Base-by-base conservation (phyloP, 805 yeast species). In the Yamadazyma scolyti region DNA sequence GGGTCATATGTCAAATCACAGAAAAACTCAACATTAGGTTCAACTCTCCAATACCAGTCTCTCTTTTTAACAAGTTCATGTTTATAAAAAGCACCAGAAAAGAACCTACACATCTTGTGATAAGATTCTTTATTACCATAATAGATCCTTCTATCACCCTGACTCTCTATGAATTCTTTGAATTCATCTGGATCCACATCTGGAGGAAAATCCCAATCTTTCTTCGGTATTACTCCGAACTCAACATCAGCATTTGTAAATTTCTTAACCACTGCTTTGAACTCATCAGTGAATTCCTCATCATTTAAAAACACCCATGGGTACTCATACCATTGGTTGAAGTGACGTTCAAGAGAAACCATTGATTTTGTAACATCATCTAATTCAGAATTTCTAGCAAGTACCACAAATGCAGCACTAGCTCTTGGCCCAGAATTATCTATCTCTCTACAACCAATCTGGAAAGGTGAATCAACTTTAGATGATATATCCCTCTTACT, bases 1-100 rank as follows among this genome's bases (percentile, higher is more conserved):
- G 96, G 95, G 58, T 90, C 97, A 58, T 89, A 87, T 0, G 95
- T 82, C 33, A 88, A 57, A 54, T 90, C 97, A 58, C 98, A 90
- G 53, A 71, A 87, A 51, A 86, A 87, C 43, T 84, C 80, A 23
- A 90, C 93, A 42, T 82, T 82, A 3, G 97, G 97, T 56, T 93
- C 98, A 9, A 93, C 87, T 34, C 97, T 71, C 96, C 97, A 89
- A 59, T 88, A 90, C 94, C 96, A 90, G 39, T 88, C 87, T 34
- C 77, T 70, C 37, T 77, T 71, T 30, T 58, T 57, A 25, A 90
- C 80, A 40, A 85, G 51, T 5, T 82, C 83, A 54, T 90, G 96
- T 37, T 79, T 75, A 60, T 75, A 86, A 50, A 90, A 90, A 35
- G 68, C 67, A 1, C 96, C 95, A 0, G 94, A 77, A 51, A 84